phyloP scores from a whole-genome alignment of 208 protist genomes.

The Crithidia sp. region DNA sequence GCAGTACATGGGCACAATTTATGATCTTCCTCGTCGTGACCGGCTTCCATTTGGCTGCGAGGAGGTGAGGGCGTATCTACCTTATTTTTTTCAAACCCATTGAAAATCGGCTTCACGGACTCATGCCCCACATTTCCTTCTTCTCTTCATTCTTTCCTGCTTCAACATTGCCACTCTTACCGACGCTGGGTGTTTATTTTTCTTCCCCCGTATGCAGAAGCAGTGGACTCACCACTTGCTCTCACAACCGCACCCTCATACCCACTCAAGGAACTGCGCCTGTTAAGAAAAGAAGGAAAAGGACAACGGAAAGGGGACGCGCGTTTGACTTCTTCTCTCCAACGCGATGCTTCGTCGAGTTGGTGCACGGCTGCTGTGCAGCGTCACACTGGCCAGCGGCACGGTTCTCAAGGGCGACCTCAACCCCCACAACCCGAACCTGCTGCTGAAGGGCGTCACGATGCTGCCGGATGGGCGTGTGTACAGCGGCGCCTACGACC shows the following conservation, averaged over 20 bases:
- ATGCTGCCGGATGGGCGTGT: conserved; percentile 80
- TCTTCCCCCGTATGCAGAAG: too few species aligned
- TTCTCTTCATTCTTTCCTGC: conserved; percentile 14
- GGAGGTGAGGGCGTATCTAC: too few species aligned
- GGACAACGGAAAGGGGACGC: not conserved
- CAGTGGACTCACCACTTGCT: too few species aligned
- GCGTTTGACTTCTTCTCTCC: not conserved
- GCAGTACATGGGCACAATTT: too few species aligned
- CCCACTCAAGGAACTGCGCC: not conserved
- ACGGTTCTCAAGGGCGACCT: conserved; percentile 73
- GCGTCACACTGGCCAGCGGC: conserved; percentile 66
- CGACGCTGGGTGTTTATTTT: too few species aligned
- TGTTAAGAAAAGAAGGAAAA: not conserved
- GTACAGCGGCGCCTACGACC: conserved; percentile 80
- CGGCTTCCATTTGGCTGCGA: too few species aligned
- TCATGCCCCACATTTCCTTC: not conserved
- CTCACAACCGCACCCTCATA: not conserved
- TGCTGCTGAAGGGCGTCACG: conserved; percentile 67
- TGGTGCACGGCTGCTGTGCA: conserved; percentile 27
- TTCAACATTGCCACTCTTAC: not conserved
- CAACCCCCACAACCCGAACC: conserved; percentile 50
- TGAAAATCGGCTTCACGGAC: too few species aligned
- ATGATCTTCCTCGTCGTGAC: too few species aligned
- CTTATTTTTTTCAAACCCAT: too few species aligned
- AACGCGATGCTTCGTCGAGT: conserved; percentile 36